A percentile compares a stretch with the other conserved stretches of the same genome.
These are phyloP conservation scores for Cucurbita ficifolia DNA, from an alignment of 306 rosid genomes.

Conservation along the genomic window DNA sequence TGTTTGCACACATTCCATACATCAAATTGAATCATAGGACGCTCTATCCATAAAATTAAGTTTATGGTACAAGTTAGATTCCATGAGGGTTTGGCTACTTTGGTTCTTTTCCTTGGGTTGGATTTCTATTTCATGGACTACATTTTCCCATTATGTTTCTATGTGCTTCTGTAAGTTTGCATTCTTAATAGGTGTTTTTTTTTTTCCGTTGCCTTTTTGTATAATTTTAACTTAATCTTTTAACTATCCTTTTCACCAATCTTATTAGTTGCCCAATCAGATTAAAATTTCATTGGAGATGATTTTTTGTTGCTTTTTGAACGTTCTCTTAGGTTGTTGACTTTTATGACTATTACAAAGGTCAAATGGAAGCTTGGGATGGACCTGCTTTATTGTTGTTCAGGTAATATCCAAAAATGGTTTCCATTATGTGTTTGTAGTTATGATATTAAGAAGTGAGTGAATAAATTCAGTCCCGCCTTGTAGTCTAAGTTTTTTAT, in stretches of 20 bases:
- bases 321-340: constrained; percentile 47
- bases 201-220: not conserved
- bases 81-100: not conserved
- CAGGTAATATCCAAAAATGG: constrained; percentile 37
- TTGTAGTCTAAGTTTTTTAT: not conserved
- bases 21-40: not conserved
- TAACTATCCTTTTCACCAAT: not conserved
- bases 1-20: not conserved
- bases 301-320: not conserved
- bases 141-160: not conserved
- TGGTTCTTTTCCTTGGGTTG: not conserved
- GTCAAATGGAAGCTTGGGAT: constrained; percentile 99
- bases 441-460: not conserved
- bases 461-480: not conserved
- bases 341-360: constrained; percentile 96
- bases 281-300: not conserved
- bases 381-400: constrained; percentile 97
- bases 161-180: not conserved
- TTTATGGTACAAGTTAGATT: not conserved
- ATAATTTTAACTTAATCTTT: not conserved
- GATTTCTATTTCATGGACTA: constrained; percentile 1
- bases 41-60: not conserved
- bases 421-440: not conserved
- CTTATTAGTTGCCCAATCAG: not conserved
- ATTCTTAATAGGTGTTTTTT: not conserved